Evolutionary conservation across 441 rosid genomes (phyloP), one percentile per base, ranked within the genome.

Genomic region (Euphorbia schlechtendalii): DNA sequence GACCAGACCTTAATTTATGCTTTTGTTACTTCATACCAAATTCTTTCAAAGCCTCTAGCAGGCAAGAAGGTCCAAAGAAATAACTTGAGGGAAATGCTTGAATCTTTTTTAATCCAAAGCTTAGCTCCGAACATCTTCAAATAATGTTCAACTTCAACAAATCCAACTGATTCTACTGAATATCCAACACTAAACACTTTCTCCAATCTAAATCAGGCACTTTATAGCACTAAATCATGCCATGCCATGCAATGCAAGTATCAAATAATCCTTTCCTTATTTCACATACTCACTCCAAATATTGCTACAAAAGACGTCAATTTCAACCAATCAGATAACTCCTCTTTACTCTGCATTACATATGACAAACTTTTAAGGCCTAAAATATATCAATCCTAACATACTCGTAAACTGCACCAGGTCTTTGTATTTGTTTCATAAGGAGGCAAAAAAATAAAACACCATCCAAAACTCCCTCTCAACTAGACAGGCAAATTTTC

Each of bases 381-480:
- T 51, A 46, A 46, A 67, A 14, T 28, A 40, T 17, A 4, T 65
- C 43, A 18, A 60, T 51, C 62, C 10, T 36, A 5, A 43, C 43
- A 58, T 38, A 69, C 64, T 24, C 11, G 58, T 27, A 56, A 22
- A 45, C 7, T 11, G 40, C 18, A 25, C 66, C 59, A 48, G 59
- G 55, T 55, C 69, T 61, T 68, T 54, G 5, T 20, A 45, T 58
- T 38, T 21, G 59, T 65, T 55, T 63, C 57, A 12, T 25, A 15
- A 38, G 20, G 51, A 57, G 40, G 40, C 9, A 9, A 3, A 36
- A 36, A 36, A 3, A 36, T 36, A n/a, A n/a, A n/a, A n/a, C n/a
- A n/a, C n/a, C 40, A 36, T 36, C 55, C 58, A 27, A 25, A 71
- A 66, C 56, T 65, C 61, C 69, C 65, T 69, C 24, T 60, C 52